Conservation (phyloP, 2,329 filamentous ascomycete species). For the Thermothelomyces thermophilus region DNA sequence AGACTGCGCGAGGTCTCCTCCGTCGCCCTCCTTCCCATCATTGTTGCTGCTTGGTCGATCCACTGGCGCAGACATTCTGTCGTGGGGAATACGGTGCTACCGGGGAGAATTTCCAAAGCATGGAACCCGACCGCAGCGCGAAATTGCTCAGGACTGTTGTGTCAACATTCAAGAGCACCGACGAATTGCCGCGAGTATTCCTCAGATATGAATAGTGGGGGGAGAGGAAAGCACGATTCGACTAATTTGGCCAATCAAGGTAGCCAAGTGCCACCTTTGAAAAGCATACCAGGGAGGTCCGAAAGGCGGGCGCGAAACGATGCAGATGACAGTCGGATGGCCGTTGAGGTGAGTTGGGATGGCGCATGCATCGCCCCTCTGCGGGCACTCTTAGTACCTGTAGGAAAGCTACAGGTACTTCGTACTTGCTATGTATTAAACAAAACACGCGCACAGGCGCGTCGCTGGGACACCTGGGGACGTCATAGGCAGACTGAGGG, state of each 20-base stretch:
- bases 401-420: no score
- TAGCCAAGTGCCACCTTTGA: no score
- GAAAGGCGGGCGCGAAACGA: not conserved
- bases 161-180: not conserved
- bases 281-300: not conserved
- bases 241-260: not conserved
- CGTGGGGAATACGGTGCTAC: no score
- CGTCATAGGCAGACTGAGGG: not conserved
- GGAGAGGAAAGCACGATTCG: no score
- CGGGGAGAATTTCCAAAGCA: not conserved
- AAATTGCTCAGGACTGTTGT: not conserved
- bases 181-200: not conserved
- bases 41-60: conserved; percentile 1
- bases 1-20: conserved; percentile 19
- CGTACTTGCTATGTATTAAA: no score
- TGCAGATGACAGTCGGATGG: not conserved
- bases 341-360: not conserved
- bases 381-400: not conserved
- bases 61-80: conserved; percentile 8
- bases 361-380: not conserved
- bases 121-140: not conserved
- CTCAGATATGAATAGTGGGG: no score
- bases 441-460: conserved; percentile 1
- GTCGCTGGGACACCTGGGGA: not conserved
- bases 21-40: conserved; percentile 2